These are phyloP conservation scores for Trichoderma virens DNA, from an alignment of 495 filamentous ascomycete species.

Conservation along the genomic window DNA sequence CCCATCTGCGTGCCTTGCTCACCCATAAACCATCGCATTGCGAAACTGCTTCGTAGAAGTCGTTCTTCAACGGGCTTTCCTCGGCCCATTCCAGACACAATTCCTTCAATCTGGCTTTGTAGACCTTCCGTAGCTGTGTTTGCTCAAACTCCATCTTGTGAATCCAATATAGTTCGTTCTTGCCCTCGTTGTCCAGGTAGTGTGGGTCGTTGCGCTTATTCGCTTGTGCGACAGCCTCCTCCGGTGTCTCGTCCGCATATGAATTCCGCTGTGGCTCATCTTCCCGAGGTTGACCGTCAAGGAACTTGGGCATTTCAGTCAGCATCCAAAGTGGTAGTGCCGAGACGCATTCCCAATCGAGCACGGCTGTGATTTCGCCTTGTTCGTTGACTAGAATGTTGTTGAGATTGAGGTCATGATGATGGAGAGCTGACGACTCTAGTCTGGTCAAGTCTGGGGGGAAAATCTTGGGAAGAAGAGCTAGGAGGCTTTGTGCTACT, in stretches of 20 bases:
- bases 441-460: background rate
- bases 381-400: conserved; percentile 35
- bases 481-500: conserved; percentile 8
- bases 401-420: conserved; percentile 30
- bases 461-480: conserved; percentile 14
- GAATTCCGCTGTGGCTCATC: conserved; percentile 18
- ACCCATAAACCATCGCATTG: no score
- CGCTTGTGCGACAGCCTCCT: no score
- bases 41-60: background rate
- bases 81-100: background rate
- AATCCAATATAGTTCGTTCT: conserved; percentile 28
- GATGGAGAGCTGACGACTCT: conserved; percentile 23
- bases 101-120: conserved; percentile 9
- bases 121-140: conserved; percentile 27
- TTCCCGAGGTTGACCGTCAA: conserved; percentile 16
- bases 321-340: conserved; percentile 28
- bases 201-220: conserved; percentile 19
- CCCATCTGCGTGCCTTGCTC: no score
- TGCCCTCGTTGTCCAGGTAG: conserved; percentile 27
- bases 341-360: conserved; percentile 41
- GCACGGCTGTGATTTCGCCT: conserved; percentile 26
- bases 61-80: background rate
- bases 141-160: conserved; percentile 32
- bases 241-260: conserved; percentile 15
- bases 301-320: conserved; percentile 24